Evolutionary conservation across 345 rosid species (phyloP).

Genomic region (Raphanus sativus): DNA sequence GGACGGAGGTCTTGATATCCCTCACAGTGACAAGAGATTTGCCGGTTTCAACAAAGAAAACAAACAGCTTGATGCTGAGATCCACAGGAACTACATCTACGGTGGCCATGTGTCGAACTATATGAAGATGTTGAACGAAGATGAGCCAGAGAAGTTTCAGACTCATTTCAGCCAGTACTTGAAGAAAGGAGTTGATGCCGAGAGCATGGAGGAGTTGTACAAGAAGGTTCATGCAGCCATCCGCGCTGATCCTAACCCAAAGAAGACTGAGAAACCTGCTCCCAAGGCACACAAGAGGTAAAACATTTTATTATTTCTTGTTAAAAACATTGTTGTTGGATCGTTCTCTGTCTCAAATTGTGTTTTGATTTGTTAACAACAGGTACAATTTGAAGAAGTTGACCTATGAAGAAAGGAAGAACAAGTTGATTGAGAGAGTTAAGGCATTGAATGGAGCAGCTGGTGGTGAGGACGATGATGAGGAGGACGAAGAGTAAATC

Average conservation of each 20-base stretch:
- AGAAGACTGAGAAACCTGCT: conserved; percentile 52
- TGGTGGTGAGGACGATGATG: conserved; percentile 39
- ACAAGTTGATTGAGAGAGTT: conserved; percentile 60
- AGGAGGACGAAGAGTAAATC: conserved; percentile 19
- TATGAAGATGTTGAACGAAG: conserved; percentile 43
- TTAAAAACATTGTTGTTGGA: background rate
- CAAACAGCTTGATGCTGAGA: conserved; percentile 60
- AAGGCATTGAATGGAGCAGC: conserved; percentile 53
- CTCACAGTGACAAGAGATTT: conserved; percentile 84
- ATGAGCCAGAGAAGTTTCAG: conserved; percentile 18
- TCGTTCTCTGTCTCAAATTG: background rate
- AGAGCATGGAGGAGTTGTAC: conserved; percentile 54
- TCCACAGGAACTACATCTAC: conserved; percentile 70
- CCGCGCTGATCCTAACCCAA: conserved; percentile 27
- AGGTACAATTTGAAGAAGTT: conserved; percentile 63
- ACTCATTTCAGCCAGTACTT: conserved; percentile 31
- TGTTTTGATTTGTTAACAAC: background rate
- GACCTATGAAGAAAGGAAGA: conserved; percentile 70
- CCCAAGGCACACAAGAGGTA: conserved; percentile 51
- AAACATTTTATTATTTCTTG: background rate
- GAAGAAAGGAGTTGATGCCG: conserved; percentile 52
- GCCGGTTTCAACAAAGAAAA: conserved; percentile 32
- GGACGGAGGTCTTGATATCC: conserved; percentile 88
- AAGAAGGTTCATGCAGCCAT: conserved; percentile 70
- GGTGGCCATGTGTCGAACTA: conserved; percentile 80